Conservation (phyloP, 148 eudicot species). For the Cornus florida region DNA sequence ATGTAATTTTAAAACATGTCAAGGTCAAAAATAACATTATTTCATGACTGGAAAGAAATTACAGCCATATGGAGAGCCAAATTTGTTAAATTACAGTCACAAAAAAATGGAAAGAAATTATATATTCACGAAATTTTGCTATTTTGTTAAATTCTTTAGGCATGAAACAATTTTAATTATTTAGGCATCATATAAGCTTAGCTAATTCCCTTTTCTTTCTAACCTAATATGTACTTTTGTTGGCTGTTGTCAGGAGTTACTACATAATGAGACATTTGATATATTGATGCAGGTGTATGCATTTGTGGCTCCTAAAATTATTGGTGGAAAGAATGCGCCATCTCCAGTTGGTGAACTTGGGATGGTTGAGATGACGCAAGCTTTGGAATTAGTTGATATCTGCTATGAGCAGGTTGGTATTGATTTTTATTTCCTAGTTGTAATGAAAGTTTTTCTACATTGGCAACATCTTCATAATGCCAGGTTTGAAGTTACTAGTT, state of each 20-base stretch:
- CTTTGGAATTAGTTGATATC: slow-evolving; percentile 74
- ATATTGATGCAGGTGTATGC: slow-evolving; percentile 65
- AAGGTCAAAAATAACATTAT: no score
- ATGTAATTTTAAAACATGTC: no score
- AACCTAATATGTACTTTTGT: not conserved
- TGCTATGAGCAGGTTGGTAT: slow-evolving; percentile 75
- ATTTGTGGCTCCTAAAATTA: slow-evolving; percentile 95
- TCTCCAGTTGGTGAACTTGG: slow-evolving; percentile 98
- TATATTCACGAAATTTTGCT: no score
- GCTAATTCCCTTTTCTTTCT: not conserved
- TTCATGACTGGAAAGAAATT: no score
- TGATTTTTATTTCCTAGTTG: not conserved
- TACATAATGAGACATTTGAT: not conserved
- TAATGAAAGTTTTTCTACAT: not conserved
- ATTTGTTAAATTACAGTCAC: no score
- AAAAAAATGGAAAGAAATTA: no score
- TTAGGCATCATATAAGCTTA: not conserved
- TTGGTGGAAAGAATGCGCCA: slow-evolving; percentile 94
- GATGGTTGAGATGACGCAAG: slow-evolving; percentile 98
- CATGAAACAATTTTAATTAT: slow-evolving; percentile 2
- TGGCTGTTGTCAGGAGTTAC: not conserved
- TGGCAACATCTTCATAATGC: not conserved
- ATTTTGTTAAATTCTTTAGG: no score
- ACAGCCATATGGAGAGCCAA: no score
- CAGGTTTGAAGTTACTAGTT: not conserved